Evolutionary conservation across 1,284 basidiomycete genomes (phyloP), one percentile per base, ranked within the genome.

Genomic region (Cryptococcus jaspeensis): DNA sequence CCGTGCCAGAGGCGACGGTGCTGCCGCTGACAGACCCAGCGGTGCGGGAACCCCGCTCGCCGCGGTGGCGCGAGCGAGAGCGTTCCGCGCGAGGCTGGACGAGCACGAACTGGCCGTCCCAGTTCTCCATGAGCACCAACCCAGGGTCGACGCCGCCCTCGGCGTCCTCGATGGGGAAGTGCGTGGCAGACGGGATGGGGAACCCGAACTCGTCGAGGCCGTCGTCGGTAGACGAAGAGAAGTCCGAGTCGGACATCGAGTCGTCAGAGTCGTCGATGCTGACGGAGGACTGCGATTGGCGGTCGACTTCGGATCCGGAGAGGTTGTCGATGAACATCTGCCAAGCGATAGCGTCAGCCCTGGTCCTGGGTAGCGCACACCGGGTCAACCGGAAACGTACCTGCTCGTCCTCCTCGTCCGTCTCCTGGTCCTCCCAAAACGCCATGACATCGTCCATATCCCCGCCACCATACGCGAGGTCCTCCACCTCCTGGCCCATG

Each of bases 71-170:
- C 13, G 64, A 64, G 2, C 67, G 60, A 15, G 65, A 61, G 8
- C 68, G 59, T 38, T 72, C 71, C 15, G 60, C 54, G 22, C 70
- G 52, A 0, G 73, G 71, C 58, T 75, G 72, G 23, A 75, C 73
- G 20, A 75, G 66, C 2, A 74, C 72, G 22, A 74, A 69, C 56
- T 74, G 68, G 11, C 74, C 74, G 37, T 74, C 71, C 74, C 74
- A 76, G 55, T 76, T 72, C 62, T 76, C 72, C 74, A 76, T 76
- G 25, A 76, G 62, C n/a, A 76, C 64, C 11, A 76, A 61, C 22
- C 58, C 58, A 35, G 64, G 61, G 43, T 56, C 56, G 2, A 53
- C 55, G 4, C 46, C 50, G 9, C 54, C 50, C 12, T 54, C 49
- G 2, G 43, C 54, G 20, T 48, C 50, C 18, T 49, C 46, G 45